Percentiles rank a stretch among this genome's conserved stretches.
Evolutionary conservation across 768 basidiomycete genomes (phyloP).

Genomic region (Boletus rubropictus): DNA sequence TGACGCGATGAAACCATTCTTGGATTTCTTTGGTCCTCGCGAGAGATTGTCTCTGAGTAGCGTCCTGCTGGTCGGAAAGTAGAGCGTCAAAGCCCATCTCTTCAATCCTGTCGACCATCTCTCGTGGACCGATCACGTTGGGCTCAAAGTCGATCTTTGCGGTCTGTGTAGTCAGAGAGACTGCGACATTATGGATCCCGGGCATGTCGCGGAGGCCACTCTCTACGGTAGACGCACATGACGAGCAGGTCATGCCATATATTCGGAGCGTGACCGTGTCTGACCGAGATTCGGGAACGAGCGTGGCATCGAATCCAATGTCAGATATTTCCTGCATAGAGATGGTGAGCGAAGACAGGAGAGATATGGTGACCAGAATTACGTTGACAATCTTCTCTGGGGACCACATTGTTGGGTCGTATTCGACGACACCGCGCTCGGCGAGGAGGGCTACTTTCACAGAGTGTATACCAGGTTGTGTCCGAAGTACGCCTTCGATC

Average conservation of each 20-base stretch:
- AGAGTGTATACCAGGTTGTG: slow-evolving; percentile 83
- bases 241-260: slow-evolving; percentile 88
- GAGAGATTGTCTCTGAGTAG: slow-evolving; percentile 80
- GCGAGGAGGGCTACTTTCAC: slow-evolving; percentile 96
- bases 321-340: slow-evolving; percentile 76
- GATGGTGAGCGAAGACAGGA: slow-evolving; percentile 2
- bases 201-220: slow-evolving; percentile 60
- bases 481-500: slow-evolving; percentile 78
- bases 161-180: slow-evolving; percentile 72
- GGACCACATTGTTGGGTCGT: slow-evolving; percentile 77
- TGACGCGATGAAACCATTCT: slow-evolving; percentile 80
- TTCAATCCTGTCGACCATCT: slow-evolving; percentile 82
- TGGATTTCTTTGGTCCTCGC: slow-evolving; percentile 86
- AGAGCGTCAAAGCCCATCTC: slow-evolving; percentile 91
- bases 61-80: slow-evolving; percentile 71
- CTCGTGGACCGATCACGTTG: slow-evolving; percentile 66
- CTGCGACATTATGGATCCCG: slow-evolving; percentile 65
- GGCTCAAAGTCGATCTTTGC: slow-evolving; percentile 76
- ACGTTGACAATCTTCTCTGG: slow-evolving; percentile 74
- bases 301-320: slow-evolving; percentile 85
- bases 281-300: slow-evolving; percentile 57
- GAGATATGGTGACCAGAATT: neutral
- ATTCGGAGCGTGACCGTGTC: slow-evolving; percentile 73
- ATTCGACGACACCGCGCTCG: slow-evolving; percentile 88
- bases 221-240: slow-evolving; percentile 76